Evolutionary conservation across 192 early-diverging fungal species (phyloP), one percentile per base, ranked within the genome.

Genomic region (Linnemannia zychae): DNA sequence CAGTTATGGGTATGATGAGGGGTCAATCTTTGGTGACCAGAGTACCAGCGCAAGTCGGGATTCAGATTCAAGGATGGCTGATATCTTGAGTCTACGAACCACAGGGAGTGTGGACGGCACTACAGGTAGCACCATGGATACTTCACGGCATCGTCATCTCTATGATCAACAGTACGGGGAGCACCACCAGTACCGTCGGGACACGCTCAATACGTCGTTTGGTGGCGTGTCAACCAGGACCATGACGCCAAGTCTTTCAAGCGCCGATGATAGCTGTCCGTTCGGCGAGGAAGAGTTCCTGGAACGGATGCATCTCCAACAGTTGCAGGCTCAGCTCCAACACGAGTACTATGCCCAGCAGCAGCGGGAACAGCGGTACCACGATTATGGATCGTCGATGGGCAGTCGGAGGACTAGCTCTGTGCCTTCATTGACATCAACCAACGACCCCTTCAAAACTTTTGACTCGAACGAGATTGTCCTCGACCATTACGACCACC

Each of bases 401-500:
- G 52, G 47, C 57, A 85, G 78, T 65, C 67, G 67, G 22, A 72
- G 83, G 38, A 57, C 83, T 9, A 79, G 57, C 17, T 76, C 83
- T 3, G 74, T 70, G 0, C 83, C 83, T 6, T 85, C 83, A 1
- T 46, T 85, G 63, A 85, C 83, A 2, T 79, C 83, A n/a, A 76
- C 83, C 20, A 85, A 79, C 60, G 83, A 85, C 31, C 83, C 83
- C 0, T 85, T 85, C 74, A 74, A 85, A 31, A 79, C 77, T 0
- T 85, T 85, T 79, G 83, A 85, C 50, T 85, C 83, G 11, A 85
- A 79, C 28, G 73, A 79, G 63, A 52, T 73, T 47, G 37, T 77
- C 0, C 18, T 67, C 6, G 63, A 47, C 31, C 28, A 24, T 17
- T 15, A 31, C 16, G 40, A 65, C 22, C 48, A 57, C 4, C 44